Percentiles rank a stretch among this genome's conserved stretches.
Evolutionary conservation across 306 rosid genomes (phyloP).

Genomic region (Gastrolobium bilobum): DNA sequence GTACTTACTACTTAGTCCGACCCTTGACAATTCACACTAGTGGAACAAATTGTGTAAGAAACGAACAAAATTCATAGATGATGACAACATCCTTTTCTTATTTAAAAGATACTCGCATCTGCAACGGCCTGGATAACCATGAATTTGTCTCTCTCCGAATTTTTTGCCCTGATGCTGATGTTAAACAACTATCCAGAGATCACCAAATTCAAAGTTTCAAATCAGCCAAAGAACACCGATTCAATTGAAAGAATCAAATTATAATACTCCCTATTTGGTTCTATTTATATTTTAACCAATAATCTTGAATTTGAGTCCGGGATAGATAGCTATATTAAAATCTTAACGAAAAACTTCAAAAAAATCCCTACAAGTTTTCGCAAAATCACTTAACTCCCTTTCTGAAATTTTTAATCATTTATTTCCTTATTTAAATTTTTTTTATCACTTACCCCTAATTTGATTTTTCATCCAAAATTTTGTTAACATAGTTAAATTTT

Average conservation of each 20-base stretch:
- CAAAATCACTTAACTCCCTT: too few relatives aligned
- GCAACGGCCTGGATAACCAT: background rate
- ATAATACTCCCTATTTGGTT: background rate
- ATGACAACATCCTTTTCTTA: background rate
- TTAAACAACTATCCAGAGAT: constrained; percentile 31
- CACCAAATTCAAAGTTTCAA: constrained; percentile 17
- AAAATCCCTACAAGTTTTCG: too few relatives aligned
- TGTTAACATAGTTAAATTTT: too few relatives aligned
- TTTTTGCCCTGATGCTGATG: constrained; percentile 17
- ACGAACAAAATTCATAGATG: background rate
- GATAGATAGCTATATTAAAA: too few relatives aligned
- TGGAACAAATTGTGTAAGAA: background rate
- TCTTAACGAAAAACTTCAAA: too few relatives aligned
- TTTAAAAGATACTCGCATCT: background rate
- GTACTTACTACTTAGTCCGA: background rate
- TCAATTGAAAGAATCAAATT: background rate
- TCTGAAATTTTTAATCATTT: too few relatives aligned
- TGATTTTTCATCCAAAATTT: too few relatives aligned
- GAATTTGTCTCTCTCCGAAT: constrained; percentile 18
- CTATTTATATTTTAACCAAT: background rate
- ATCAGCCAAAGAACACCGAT: background rate
- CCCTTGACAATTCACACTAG: background rate
- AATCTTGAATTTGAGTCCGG: too few relatives aligned
- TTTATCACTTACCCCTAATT: too few relatives aligned
- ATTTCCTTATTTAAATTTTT: too few relatives aligned